A percentile compares a stretch with the other conserved stretches of the same genome.
Conservation (phyloP, 768 basidiomycete genomes). For the Collybia nuda region DNA sequence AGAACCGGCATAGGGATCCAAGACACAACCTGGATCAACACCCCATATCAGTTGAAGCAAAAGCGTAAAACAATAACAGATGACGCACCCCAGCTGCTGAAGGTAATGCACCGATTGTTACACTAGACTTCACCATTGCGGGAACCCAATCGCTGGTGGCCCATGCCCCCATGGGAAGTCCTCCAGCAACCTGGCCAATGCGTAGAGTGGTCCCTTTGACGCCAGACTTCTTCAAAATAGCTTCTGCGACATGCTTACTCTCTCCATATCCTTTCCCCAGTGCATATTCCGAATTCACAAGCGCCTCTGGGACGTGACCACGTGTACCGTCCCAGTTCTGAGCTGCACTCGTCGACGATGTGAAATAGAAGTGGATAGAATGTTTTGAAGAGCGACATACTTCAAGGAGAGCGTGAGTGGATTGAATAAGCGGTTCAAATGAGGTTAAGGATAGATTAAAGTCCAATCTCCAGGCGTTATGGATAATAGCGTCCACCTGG, state of each 20-base stretch:
- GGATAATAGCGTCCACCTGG: slow-evolving; percentile 25
- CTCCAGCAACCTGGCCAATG: slow-evolving; percentile 32
- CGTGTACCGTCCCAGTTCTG: slow-evolving; percentile 12
- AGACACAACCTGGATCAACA: slow-evolving; percentile 23
- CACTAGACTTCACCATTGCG: slow-evolving; percentile 29
- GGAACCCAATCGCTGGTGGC: slow-evolving; percentile 34
- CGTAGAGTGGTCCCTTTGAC: slow-evolving; percentile 21
- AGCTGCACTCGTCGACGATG: slow-evolving; percentile 30
- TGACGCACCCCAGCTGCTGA: slow-evolving; percentile 18
- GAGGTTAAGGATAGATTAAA: slow-evolving; percentile 36
- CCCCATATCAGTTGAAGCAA: neutral
- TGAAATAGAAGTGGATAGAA: slow-evolving; percentile 26
- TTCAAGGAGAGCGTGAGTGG: slow-evolving; percentile 28
- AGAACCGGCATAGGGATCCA: slow-evolving; percentile 33
- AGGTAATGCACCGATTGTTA: slow-evolving; percentile 20
- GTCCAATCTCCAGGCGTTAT: slow-evolving; percentile 38
- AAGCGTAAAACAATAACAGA: neutral
- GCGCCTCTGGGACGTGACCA: slow-evolving; percentile 30
- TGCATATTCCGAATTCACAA: slow-evolving; percentile 19
- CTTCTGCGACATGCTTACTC: slow-evolving; percentile 31
- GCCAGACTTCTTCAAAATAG: slow-evolving; percentile 25
- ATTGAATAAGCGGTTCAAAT: slow-evolving; percentile 33
- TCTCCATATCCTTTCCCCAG: slow-evolving; percentile 27
- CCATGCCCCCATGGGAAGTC: slow-evolving; percentile 29
- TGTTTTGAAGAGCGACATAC: slow-evolving; percentile 13